A percentile compares a stretch with the other conserved stretches of the same genome.
These are phyloP conservation scores for Phallus indusiatus DNA, from an alignment of 768 basidiomycete genomes.

Conservation along the genomic window DNA sequence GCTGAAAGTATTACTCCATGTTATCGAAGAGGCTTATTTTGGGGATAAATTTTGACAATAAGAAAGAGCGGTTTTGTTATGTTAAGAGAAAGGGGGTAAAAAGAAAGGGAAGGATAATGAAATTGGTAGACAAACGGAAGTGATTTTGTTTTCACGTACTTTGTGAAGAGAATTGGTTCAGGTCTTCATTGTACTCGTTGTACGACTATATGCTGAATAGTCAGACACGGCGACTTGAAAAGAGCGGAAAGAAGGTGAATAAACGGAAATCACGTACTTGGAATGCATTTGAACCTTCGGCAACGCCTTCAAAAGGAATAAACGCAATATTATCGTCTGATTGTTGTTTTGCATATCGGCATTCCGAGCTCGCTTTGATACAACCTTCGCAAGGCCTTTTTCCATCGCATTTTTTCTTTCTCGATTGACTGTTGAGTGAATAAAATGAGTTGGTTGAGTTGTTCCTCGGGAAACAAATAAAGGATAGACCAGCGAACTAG, in stretches of 20 bases:
- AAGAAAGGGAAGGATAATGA: too few species aligned
- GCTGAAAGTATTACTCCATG: background rate
- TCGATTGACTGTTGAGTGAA: background rate
- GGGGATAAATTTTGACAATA: background rate
- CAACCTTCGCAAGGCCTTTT: background rate
- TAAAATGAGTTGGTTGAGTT: background rate
- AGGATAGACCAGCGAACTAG: too few species aligned
- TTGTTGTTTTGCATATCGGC: background rate
- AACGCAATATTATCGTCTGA: background rate
- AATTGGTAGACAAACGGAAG: too few species aligned
- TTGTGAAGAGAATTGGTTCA: too few species aligned
- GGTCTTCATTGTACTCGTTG: background rate
- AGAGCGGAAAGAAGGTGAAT: background rate
- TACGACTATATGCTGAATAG: background rate
- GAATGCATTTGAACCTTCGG: background rate
- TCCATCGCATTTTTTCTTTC: background rate
- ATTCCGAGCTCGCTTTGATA: background rate
- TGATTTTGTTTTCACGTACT: too few species aligned
- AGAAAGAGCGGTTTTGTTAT: background rate
- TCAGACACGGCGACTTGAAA: background rate
- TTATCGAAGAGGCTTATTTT: background rate
- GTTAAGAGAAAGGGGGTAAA: too few species aligned
- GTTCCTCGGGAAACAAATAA: background rate
- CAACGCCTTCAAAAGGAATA: background rate
- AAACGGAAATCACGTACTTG: background rate